Conservation (phyloP, 192 early-diverging fungal genomes). For the Entophlyctis helioformis region DNA sequence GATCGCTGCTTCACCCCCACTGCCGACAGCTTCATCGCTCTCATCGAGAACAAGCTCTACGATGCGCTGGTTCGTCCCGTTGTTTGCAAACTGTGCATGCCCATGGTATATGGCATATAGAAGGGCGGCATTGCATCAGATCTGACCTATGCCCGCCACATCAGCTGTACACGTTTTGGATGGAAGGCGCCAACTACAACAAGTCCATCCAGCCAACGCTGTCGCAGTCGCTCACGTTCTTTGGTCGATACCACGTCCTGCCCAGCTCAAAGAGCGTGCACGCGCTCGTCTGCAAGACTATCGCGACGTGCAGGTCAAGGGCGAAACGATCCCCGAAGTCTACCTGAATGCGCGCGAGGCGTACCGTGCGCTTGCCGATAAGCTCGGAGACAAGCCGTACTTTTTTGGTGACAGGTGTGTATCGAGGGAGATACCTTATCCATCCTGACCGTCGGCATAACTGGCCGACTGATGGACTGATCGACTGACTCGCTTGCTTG, state of each 20-base stretch:
- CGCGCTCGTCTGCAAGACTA: slow-evolving; percentile 50
- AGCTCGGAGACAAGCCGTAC: slow-evolving; percentile 63
- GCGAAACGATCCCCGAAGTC: slow-evolving; percentile 32
- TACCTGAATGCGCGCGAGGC: slow-evolving; percentile 56
- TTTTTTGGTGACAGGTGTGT: slow-evolving; percentile 67
- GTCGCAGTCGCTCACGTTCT: slow-evolving; percentile 55
- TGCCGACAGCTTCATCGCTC: slow-evolving; percentile 29
- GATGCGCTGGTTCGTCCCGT: slow-evolving; percentile 58
- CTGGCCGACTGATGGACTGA: too few species aligned
- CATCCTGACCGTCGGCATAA: not conserved
- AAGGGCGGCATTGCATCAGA: not conserved
- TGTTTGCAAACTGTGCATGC: too few species aligned
- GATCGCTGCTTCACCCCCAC: not conserved
- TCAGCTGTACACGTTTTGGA: slow-evolving; percentile 67
- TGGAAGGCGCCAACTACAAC: slow-evolving; percentile 70
- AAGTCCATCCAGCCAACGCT: slow-evolving; percentile 62
- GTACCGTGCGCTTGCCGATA: slow-evolving; percentile 52
- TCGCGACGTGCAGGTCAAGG: slow-evolving; percentile 12
- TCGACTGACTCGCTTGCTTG: too few species aligned
- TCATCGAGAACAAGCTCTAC: slow-evolving; percentile 66
- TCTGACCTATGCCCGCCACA: not conserved
- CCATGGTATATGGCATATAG: not conserved
- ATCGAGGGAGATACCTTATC: not conserved
- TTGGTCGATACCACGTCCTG: slow-evolving; percentile 55
- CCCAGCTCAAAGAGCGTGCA: slow-evolving; percentile 61